Conservation (phyloP, 768 basidiomycete genomes). For the Termitomyces sp. region DNA sequence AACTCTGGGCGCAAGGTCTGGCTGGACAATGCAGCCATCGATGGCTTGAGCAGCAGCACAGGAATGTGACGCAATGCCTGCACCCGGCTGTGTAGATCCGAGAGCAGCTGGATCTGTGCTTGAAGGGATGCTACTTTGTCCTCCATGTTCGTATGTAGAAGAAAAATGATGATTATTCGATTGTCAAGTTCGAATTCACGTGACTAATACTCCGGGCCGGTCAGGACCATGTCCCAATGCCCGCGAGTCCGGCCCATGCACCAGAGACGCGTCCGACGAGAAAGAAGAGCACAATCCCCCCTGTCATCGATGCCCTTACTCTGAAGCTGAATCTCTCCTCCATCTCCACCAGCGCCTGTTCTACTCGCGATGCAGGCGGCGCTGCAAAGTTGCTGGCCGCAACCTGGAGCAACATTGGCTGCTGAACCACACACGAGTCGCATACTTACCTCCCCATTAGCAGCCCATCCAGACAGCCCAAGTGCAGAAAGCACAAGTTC, state of each 20-base stretch:
- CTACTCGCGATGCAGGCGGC: constrained; percentile 5
- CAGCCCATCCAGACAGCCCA: constrained; percentile 23
- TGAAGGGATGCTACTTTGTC: constrained; percentile 23
- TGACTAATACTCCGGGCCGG: constrained; percentile 4
- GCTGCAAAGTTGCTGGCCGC: background rate
- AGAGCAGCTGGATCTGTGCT: constrained; percentile 42
- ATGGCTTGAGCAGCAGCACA: constrained; percentile 36
- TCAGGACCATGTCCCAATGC: constrained; percentile 32
- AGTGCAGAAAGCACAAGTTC: constrained; percentile 28
- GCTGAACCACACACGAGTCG: constrained; percentile 4
- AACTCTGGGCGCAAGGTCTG: constrained; percentile 36
- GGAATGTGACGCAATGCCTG: constrained; percentile 45
- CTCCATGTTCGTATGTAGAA: constrained; percentile 8
- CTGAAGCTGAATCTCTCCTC: constrained; percentile 25
- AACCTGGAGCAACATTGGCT: constrained; percentile 4
- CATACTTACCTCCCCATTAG: constrained; percentile 12
- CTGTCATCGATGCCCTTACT: constrained; percentile 12
- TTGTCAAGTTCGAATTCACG: background rate
- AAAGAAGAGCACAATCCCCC: constrained; percentile 30
- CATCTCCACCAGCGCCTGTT: constrained; percentile 5
- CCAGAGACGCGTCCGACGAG: constrained; percentile 28
- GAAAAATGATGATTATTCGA: background rate
- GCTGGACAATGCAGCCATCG: constrained; percentile 21
- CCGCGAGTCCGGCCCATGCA: constrained; percentile 33
- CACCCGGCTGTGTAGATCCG: constrained; percentile 41